These are phyloP conservation scores for Diaporthe destruens DNA, from an alignment of 2,329 filamentous ascomycete species.

Conservation along the genomic window DNA sequence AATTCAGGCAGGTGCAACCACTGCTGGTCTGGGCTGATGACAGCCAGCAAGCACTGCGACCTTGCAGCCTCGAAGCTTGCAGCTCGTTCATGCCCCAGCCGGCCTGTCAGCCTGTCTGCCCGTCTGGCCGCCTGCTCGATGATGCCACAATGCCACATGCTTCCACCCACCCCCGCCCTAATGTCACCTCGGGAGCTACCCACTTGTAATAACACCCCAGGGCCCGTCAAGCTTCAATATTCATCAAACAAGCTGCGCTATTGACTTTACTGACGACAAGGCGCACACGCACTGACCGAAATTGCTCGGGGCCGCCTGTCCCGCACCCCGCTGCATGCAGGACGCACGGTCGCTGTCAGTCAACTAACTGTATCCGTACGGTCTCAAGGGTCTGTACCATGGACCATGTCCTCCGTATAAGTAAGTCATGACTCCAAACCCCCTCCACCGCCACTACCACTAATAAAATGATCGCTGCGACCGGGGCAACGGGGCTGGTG, in stretches of 20 bases:
- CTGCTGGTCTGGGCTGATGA: background rate
- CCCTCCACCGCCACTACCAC: background rate
- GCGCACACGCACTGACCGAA: constrained; percentile 32
- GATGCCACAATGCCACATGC: constrained; percentile 34
- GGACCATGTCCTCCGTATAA: background rate
- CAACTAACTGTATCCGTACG: too few species aligned
- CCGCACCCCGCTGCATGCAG: constrained; percentile 10
- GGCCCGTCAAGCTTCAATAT: constrained; percentile 32
- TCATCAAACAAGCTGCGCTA: constrained; percentile 33
- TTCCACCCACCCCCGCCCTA: constrained; percentile 26
- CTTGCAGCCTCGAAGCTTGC: constrained; percentile 15
- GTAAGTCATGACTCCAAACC: constrained; percentile 2
- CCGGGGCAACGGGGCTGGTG: constrained; percentile 3
- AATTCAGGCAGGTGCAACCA: background rate
- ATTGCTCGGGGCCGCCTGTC: constrained; percentile 34
- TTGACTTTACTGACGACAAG: constrained; percentile 26
- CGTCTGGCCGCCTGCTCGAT: too few species aligned
- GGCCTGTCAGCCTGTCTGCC: too few species aligned
- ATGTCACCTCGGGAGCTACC: constrained; percentile 27
- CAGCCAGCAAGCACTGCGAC: too few species aligned
- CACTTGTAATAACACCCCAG: constrained; percentile 33
- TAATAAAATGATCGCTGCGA: background rate
- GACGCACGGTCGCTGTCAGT: background rate
- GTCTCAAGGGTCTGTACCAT: background rate
- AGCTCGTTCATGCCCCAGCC: background rate